Evolutionary conservation across 495 filamentous ascomycete species (phyloP), one percentile per base, ranked within the genome.

Genomic region (Xylaria longipes): DNA sequence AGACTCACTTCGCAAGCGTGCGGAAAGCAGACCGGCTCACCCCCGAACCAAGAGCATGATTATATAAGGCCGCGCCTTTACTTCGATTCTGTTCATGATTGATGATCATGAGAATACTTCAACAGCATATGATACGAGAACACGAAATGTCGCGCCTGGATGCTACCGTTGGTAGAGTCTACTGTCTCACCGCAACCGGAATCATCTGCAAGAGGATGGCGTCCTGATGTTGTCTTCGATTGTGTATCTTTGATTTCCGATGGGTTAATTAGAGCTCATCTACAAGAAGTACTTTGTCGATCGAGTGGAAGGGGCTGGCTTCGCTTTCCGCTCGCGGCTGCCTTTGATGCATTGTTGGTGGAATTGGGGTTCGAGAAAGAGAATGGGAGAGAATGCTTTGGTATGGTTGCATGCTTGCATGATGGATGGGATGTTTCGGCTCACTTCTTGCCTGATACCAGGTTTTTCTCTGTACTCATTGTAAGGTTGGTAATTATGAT

Each of bases 11-110:
- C 81, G 81, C 52, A 80, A 78, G 57, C 81, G 82, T 48, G 79
- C 80, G 45, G 79, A 81, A 71, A 72, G 77, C 14, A 77, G 80
- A 61, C 75, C 85, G 69, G 81, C 83, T 25, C 87, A 89, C 70
- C 82, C 83, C 58, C 78, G 86, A 15, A 87, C 85, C 27, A 89
- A 88, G 81, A 89, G 87, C 74, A 85, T 84, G 82, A 83, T 84
- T 75, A 57, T 85, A 31, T 84, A 80, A 63, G 68, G 73, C 72
- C 39, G 61, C 22, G 65, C 70, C 58, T 56, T 65, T 39, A 12
- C 31, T 66, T 71, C 39, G 27, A 50, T 57, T 71, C 52, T 50
- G 6, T 64, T 48, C 62, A 71, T 71, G 62, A 71, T 64, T 71
- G 62, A 71, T 71, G 69, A 66, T 71, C 61, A 65, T 48, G 69